A percentile compares a stretch with the other conserved stretches of the same genome.
phyloP scores from a whole-genome alignment of 1,284 basidiomycete species.

The Ustilago tritici region DNA sequence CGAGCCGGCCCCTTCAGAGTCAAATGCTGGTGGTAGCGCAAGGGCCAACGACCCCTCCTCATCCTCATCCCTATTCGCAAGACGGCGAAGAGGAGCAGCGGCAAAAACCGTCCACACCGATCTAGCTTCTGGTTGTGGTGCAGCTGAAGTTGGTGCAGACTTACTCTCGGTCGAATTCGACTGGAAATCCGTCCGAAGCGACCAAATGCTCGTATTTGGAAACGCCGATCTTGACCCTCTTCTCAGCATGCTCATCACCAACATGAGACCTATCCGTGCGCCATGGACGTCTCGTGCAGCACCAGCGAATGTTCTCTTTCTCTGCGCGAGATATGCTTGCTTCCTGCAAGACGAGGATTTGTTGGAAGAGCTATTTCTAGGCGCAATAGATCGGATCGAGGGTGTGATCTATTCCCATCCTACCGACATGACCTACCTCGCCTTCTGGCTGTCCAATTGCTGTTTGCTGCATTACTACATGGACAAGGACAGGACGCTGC shows the following conservation, averaged over 20 bases:
- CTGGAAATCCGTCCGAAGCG: slow-evolving; percentile 50
- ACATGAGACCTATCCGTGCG: slow-evolving; percentile 75
- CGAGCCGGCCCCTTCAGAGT: slow-evolving; percentile 24
- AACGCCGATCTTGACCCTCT: slow-evolving; percentile 80
- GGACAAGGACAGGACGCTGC: slow-evolving; percentile 72
- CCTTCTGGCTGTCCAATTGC: slow-evolving; percentile 95
- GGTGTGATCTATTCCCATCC: slow-evolving; percentile 78
- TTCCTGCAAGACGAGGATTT: slow-evolving; percentile 59
- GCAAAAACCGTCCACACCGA: slow-evolving; percentile 37
- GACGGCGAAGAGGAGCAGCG: slow-evolving; percentile 35
- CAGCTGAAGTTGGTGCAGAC: slow-evolving; percentile 59
- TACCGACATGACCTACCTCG: slow-evolving; percentile 85
- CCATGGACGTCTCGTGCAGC: slow-evolving; percentile 67
- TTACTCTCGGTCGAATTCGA: slow-evolving; percentile 57
- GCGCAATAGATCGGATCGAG: slow-evolving; percentile 91
- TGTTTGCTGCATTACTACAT: slow-evolving; percentile 90
- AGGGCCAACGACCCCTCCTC: slow-evolving; percentile 7
- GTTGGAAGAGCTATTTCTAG: slow-evolving; percentile 90
- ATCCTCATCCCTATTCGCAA: slow-evolving; percentile 26
- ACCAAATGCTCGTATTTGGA: slow-evolving; percentile 87
- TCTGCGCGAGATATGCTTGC: slow-evolving; percentile 80
- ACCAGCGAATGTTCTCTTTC: slow-evolving; percentile 72
- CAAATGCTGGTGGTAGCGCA: not conserved
- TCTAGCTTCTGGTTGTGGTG: slow-evolving; percentile 59
- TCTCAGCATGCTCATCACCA: slow-evolving; percentile 80